Conservation (phyloP, 2,329 filamentous ascomycete genomes). For the Hymenoscyphus albidus region DNA sequence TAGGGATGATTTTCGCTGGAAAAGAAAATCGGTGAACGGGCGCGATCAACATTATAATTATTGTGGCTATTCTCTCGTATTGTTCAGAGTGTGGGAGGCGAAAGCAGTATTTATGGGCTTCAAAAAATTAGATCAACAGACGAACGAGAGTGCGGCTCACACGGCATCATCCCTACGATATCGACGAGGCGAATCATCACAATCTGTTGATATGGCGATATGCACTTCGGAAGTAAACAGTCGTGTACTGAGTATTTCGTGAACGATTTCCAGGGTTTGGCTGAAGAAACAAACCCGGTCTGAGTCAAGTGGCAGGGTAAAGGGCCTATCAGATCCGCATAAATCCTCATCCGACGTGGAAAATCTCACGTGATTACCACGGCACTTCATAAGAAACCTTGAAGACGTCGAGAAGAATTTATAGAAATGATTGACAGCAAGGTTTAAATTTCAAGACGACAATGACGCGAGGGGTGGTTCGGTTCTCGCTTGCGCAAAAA, state of each 20-base stretch:
- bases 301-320: not conserved
- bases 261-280: not conserved
- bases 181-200: not conserved
- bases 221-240: not conserved
- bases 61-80: not conserved
- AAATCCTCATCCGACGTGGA: not conserved
- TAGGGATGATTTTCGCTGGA: not conserved
- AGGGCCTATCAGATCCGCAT: not conserved
- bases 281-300: not conserved
- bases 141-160: not conserved
- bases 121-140: not conserved
- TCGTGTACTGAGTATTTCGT: not conserved
- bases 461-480: no score
- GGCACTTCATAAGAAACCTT: no score
- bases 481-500: no score
- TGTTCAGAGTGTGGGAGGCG: not conserved
- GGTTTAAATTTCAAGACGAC: no score
- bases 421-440: no score
- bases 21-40: not conserved
- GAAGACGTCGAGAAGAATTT: no score
- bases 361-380: no score
- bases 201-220: not conserved
- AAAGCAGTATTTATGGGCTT: not conserved
- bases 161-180: not conserved
- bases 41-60: not conserved